phyloP scores from a whole-genome alignment of 805 yeast species.

The Wickerhamomyces xylosicus region DNA sequence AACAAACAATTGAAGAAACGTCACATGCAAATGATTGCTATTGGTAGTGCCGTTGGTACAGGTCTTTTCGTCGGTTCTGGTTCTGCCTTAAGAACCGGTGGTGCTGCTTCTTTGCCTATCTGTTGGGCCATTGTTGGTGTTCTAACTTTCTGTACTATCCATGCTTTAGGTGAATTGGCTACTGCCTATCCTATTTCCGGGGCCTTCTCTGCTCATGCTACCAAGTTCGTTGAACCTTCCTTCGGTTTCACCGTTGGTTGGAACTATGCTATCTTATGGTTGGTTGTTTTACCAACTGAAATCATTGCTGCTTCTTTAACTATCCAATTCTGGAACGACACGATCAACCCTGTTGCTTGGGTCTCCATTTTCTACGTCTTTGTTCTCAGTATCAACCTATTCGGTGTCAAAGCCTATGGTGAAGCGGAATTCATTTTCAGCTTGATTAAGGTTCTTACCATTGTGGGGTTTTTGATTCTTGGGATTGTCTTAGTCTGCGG shows the following conservation, averaged over 20 bases:
- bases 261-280: constrained; percentile 44
- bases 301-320: constrained; percentile 45
- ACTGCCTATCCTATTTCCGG: constrained; percentile 56
- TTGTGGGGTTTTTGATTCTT: constrained; percentile 41
- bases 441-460: constrained; percentile 36
- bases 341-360: constrained; percentile 36
- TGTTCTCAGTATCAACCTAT: constrained; percentile 38
- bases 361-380: constrained; percentile 39
- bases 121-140: constrained; percentile 45
- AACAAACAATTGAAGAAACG: constrained; percentile 42
- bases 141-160: constrained; percentile 48
- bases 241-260: constrained; percentile 57
- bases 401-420: constrained; percentile 47
- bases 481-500: constrained; percentile 41
- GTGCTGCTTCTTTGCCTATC: constrained; percentile 54
- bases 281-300: constrained; percentile 40
- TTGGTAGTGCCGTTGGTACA: constrained; percentile 61
- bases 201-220: constrained; percentile 51
- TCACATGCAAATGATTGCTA: constrained; percentile 58
- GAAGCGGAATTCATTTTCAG: constrained; percentile 43
- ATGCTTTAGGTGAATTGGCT: constrained; percentile 51
- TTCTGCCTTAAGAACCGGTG: constrained; percentile 44
- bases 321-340: constrained; percentile 38
- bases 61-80: constrained; percentile 65
- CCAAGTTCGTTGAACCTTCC: constrained; percentile 49